Base-by-base conservation (phyloP, 495 filamentous ascomycete genomes). In the Annulohypoxylon bovei region DNA sequence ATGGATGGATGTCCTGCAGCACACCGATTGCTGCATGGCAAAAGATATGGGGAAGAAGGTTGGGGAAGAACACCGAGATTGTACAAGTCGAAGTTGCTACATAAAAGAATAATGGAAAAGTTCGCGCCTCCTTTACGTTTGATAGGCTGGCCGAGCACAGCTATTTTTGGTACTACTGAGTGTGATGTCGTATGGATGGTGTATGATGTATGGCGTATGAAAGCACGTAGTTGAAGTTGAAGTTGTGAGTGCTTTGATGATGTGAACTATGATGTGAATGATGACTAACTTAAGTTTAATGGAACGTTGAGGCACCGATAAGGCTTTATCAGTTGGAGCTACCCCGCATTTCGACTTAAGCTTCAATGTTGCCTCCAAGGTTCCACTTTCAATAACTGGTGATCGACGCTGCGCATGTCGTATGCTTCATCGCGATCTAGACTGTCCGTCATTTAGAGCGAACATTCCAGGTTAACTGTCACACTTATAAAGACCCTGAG, bases 401-500 rank as follows among this genome's bases (percentile, higher is more conserved):
- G 70, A 72, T 72, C 59, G 37, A 37, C 60, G 40, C 39, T 62
- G 60, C 47, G 60, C 47, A 68, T 18, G 55, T 72, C 70, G 70
- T 68, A 72, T 63, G 70, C 70, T 72, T 72, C 59, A 67, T 64
- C 52, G 53, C 60, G 60, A 65, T 72, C 70, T 62, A 68, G 60
- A 65, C 52, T 55, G 16, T 8, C 12, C 33, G 18, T 39, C 11
- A 5, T 30, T 50, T 11, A 16, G 14, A 59, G 16, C 27, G 33
- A 63, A 55, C 53, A 66, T 66, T 62, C 49, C 28, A 67, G 40
- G 56, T 62, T 55, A 27, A 7, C 14, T 40, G n/a, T 25, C 12
- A 11, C 7, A 20, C 20, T 64, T 64, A 54, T 64, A 70, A 60
- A 55, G 47, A 54, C 28, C 47, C 23, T 54, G 14, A 47, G 1